Evolutionary conservation across 129 eudicot genomes (phyloP).

Genomic region (Flaveria trinervia): DNA sequence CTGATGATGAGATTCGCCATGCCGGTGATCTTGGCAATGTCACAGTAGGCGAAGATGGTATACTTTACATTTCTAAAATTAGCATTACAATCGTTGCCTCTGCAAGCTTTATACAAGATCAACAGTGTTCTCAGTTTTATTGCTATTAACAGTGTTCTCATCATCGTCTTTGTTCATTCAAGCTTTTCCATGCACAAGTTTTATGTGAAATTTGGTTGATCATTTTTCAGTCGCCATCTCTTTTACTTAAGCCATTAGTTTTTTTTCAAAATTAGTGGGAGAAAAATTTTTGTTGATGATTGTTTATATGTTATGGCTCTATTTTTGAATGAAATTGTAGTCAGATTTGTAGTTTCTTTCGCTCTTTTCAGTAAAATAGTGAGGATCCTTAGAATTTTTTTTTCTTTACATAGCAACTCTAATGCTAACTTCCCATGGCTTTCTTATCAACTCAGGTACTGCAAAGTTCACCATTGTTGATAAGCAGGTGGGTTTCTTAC

Average conservation of each 20-base stretch:
- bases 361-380: neutral
- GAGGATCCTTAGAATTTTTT: neutral
- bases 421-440: conserved; percentile 14
- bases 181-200: neutral
- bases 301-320: neutral
- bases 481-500: conserved; percentile 57
- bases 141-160: neutral
- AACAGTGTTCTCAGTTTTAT: neutral
- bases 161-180: neutral
- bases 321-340: neutral
- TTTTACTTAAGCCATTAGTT: neutral
- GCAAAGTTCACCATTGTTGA: conserved; percentile 78
- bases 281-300: neutral
- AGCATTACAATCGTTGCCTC: neutral
- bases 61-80: conserved; percentile 3
- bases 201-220: neutral
- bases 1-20: conserved; percentile 88
- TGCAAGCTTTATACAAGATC: neutral
- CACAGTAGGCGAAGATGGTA: conserved; percentile 93
- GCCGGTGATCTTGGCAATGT: conserved; percentile 99
- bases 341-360: neutral
- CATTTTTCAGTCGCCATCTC: neutral
- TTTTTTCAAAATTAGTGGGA: neutral
- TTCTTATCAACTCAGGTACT: conserved; percentile 51
- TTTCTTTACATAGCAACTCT: neutral